A percentile compares a stretch with the other conserved stretches of the same genome.
These are phyloP conservation scores for Davidsoniella virescens DNA, from an alignment of 2,329 filamentous ascomycete species.

Conservation along the genomic window DNA sequence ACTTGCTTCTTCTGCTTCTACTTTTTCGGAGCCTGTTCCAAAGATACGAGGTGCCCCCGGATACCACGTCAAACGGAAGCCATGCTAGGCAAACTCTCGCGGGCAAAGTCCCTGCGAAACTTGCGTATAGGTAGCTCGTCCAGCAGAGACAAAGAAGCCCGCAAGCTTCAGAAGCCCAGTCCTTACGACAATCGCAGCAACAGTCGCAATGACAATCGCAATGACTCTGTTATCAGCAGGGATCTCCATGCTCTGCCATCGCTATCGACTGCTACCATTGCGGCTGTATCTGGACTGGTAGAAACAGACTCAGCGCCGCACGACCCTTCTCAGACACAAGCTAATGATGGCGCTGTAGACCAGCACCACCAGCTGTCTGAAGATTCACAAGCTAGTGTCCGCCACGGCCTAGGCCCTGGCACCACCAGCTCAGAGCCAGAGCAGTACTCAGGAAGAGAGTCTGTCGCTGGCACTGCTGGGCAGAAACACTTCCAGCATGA, in stretches of 20 bases:
- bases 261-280: background rate
- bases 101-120: constrained; percentile 10
- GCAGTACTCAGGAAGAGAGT: background rate
- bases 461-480: background rate
- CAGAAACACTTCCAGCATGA: constrained; percentile 10
- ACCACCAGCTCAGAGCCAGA: background rate
- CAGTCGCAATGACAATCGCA: background rate
- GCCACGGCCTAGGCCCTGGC: background rate
- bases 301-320: constrained; percentile 12
- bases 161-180: background rate
- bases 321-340: constrained; percentile 6
- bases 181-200: background rate
- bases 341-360: background rate
- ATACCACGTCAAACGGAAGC: background rate
- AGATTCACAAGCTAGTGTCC: background rate
- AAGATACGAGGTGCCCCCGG: background rate
- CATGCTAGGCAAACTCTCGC: constrained; percentile 11
- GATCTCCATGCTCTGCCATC: background rate
- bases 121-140: constrained; percentile 4
- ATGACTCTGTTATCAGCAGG: background rate
- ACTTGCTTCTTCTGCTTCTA: no score
- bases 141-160: background rate
- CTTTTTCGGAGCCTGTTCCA: no score
- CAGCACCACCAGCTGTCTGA: background rate
- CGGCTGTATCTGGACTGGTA: background rate